Percentiles rank a stretch among this genome's conserved stretches.
Conservation (phyloP, 495 filamentous ascomycete species). For the Chaetomium cochliodes region DNA sequence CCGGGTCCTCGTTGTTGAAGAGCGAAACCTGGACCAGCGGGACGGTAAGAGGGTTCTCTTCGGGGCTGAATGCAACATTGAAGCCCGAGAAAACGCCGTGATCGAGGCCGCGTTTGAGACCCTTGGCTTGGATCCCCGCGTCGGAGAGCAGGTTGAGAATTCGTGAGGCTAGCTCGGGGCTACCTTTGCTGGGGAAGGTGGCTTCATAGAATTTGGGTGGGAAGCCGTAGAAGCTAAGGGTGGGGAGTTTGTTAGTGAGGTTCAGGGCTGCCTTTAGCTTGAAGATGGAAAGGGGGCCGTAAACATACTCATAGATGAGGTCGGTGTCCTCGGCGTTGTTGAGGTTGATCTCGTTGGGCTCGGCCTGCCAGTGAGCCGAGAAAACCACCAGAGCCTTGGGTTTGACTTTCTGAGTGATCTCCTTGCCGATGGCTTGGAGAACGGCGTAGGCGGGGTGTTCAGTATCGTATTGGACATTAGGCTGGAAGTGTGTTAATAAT, state of each 20-base stretch:
- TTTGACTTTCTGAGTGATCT: conserved; percentile 78
- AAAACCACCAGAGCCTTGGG: conserved; percentile 83
- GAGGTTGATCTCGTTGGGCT: conserved; percentile 59
- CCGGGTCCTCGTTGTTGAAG: conserved; percentile 65
- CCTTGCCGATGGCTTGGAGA: conserved; percentile 65
- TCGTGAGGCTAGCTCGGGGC: conserved; percentile 60
- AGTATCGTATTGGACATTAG: conserved; percentile 70
- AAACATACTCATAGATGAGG: conserved; percentile 75
- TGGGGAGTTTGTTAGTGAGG: conserved; percentile 18
- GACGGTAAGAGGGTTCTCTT: conserved; percentile 70
- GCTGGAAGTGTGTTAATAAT: conserved; percentile 43
- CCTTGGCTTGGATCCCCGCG: conserved; percentile 63
- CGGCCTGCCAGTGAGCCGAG: conserved; percentile 81
- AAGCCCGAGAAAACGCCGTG: conserved; percentile 81
- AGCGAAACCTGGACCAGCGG: conserved; percentile 82
- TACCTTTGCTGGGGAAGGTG: conserved; percentile 69
- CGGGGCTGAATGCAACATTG: conserved; percentile 66
- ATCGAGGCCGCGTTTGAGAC: conserved; percentile 68
- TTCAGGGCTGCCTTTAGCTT: not conserved
- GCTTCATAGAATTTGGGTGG: conserved; percentile 60
- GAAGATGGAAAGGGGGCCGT: not conserved
- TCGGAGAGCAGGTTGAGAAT: conserved; percentile 59
- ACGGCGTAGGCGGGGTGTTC: conserved; percentile 72
- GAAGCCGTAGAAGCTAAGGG: conserved; percentile 70
- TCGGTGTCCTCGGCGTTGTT: conserved; percentile 68